Percentiles rank a stretch among this genome's conserved stretches.
Conservation (phyloP, 495 filamentous ascomycete species). For the Cladorrhinum samala region DNA sequence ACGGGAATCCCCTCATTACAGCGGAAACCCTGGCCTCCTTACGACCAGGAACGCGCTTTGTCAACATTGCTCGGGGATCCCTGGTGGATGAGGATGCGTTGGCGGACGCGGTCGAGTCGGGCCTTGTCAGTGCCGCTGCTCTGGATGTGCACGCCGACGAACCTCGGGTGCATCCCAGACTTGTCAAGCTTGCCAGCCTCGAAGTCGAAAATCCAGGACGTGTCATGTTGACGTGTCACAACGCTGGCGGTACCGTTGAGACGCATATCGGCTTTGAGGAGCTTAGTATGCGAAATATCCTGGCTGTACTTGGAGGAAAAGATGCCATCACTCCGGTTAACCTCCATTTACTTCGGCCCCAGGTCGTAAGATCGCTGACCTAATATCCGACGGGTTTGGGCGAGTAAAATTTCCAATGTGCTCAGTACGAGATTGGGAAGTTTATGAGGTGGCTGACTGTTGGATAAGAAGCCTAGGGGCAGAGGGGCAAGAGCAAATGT, state of each 20-base stretch:
- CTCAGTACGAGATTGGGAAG: no score
- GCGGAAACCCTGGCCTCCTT: slow-evolving; percentile 44
- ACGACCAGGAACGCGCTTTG: slow-evolving; percentile 53
- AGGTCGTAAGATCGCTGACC: no score
- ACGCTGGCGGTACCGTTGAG: slow-evolving; percentile 66
- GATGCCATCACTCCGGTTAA: slow-evolving; percentile 63
- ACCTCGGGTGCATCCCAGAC: slow-evolving; percentile 41
- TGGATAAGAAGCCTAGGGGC: no score
- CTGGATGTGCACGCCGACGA: slow-evolving; percentile 66
- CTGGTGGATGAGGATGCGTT: slow-evolving; percentile 67
- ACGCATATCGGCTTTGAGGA: slow-evolving; percentile 68
- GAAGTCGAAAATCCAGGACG: slow-evolving; percentile 15
- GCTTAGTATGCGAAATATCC: slow-evolving; percentile 66
- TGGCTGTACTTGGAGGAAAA: slow-evolving; percentile 49
- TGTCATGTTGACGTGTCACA: slow-evolving; percentile 62
- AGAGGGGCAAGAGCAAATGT: no score
- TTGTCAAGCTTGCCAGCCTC: slow-evolving; percentile 40
- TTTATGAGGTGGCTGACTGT: no score
- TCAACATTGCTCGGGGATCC: slow-evolving; percentile 67
- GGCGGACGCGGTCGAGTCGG: slow-evolving; percentile 53
- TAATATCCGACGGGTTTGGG: no score
- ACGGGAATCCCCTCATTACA: slow-evolving; percentile 52
- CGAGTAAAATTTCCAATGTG: no score
- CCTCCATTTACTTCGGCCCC: slow-evolving; percentile 40
- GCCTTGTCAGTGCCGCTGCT: slow-evolving; percentile 48